Conservation (phyloP, 176 grass and related monocot species). For the Typha latifolia region DNA sequence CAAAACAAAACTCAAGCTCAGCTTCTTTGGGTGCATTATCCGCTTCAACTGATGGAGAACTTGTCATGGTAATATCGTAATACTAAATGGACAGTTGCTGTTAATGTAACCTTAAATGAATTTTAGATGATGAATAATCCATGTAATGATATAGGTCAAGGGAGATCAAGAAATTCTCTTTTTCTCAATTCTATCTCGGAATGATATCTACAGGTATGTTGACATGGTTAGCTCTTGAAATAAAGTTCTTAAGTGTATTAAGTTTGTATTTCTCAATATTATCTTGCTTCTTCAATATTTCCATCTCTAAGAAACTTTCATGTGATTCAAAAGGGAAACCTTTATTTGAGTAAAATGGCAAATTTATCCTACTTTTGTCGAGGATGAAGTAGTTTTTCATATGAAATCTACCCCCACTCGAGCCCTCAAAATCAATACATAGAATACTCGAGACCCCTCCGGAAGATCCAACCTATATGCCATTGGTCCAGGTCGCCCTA, state of each 20-base stretch:
- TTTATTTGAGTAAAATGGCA: too few relatives aligned
- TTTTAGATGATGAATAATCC: conserved; percentile 1
- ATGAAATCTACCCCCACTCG: too few relatives aligned
- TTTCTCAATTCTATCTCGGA: conserved; percentile 64
- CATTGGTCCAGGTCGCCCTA: too few relatives aligned
- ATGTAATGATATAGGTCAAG: conserved; percentile 58
- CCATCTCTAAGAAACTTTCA: too few relatives aligned
- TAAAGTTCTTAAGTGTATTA: background rate
- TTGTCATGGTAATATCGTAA: conserved; percentile 63
- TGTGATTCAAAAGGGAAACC: too few relatives aligned
- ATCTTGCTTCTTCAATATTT: too few relatives aligned
- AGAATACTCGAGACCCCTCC: too few relatives aligned
- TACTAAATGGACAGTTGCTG: background rate
- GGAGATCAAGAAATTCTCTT: conserved; percentile 64
- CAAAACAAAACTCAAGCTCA: conserved; percentile 22
- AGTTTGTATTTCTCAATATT: background rate
- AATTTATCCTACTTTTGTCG: too few relatives aligned
- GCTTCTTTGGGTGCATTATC: conserved; percentile 39
- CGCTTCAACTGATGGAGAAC: conserved; percentile 71
- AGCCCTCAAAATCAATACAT: too few relatives aligned
- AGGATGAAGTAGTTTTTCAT: too few relatives aligned
- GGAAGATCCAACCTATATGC: too few relatives aligned
- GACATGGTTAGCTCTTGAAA: background rate
- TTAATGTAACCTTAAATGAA: background rate
- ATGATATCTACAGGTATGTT: conserved; percentile 75